Evolutionary conservation across 164 flowering plant species (phyloP).

Genomic region (Piper betle): DNA sequence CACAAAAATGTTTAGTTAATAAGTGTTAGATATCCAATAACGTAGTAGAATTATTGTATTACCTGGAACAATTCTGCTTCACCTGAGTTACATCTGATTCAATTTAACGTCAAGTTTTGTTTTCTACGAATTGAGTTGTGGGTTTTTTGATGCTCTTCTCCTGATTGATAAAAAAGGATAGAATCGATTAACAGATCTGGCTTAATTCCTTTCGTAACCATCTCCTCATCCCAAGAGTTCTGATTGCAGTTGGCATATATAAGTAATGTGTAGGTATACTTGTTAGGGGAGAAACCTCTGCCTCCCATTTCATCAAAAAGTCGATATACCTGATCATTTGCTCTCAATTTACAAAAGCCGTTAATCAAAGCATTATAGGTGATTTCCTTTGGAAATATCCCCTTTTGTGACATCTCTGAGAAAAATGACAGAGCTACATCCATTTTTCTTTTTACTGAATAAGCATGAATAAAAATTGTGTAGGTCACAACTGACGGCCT

Average conservation of each 20-base stretch:
- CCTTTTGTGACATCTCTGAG: constrained; percentile 43
- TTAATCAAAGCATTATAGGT: constrained; percentile 60
- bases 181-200: constrained; percentile 28
- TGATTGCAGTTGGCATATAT: not conserved
- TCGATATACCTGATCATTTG: constrained; percentile 12
- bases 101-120: constrained; percentile 11
- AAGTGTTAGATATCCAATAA: too few species aligned
- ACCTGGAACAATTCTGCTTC: not conserved
- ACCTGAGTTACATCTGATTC: not conserved
- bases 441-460: constrained; percentile 30
- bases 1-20: too few species aligned
- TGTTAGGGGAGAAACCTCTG: not conserved
- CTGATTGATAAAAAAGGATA: constrained; percentile 36
- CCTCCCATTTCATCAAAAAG: not conserved
- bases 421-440: constrained; percentile 36
- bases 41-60: not conserved
- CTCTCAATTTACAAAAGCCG: constrained; percentile 45
- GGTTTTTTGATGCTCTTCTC: constrained; percentile 17
- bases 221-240: not conserved
- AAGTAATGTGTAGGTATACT: constrained; percentile 19
- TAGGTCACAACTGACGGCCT: constrained; percentile 58
- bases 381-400: constrained; percentile 47
- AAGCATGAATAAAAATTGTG: constrained; percentile 53
- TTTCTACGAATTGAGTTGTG: constrained; percentile 29
- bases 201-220: not conserved